Evolutionary conservation across 495 filamentous ascomycete species (phyloP), one percentile per base, ranked within the genome.

Genomic region (Penicillium odoratum): DNA sequence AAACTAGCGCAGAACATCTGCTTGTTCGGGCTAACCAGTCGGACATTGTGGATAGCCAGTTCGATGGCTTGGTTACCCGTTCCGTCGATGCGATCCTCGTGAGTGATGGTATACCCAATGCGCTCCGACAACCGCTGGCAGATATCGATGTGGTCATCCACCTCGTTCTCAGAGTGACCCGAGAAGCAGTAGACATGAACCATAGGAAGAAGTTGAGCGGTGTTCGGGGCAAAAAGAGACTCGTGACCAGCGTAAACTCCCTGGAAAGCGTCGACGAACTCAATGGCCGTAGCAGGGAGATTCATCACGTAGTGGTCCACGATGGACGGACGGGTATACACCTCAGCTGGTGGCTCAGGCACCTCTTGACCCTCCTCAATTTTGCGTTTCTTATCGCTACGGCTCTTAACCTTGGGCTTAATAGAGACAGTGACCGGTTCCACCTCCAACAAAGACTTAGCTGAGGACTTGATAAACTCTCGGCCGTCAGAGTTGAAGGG

Each of bases 251-350:
- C 71, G 66, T 98, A 98, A 13, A 96, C 69, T 8, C 95, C 93
- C 15, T 85, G 81, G 81, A 93, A 97, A 33, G 86, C 81, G n/a
- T 86, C 83, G 6, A 98, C 78, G 73, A 98, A 98, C 55, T 85
- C 83, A 58, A 92, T 85, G 0, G 94, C 94, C 3, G 82, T 85
- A 5, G 92, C 95, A 8, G 94, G 94, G 4, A 98, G 90, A 72
- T 98, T 98, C 88, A 98, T 95, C 52, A 98, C 87, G 69, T 91
- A 98, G 77, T 98, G 94, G 29, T 83, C 79, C 69, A 98, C 91
- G 26, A 87, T 83, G 0, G 62, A 69, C 2, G 85, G 82, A 3
- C 88, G 90, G 30, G 83, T 71, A 30, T 80, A 76, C 51, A 82
- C 70, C 48, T 75, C 73, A 25, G 70, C 73, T 13, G 76, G 77